Evolutionary conservation across 495 filamentous ascomycete genomes (phyloP).

Genomic region (Penicillium roqueforti): DNA sequence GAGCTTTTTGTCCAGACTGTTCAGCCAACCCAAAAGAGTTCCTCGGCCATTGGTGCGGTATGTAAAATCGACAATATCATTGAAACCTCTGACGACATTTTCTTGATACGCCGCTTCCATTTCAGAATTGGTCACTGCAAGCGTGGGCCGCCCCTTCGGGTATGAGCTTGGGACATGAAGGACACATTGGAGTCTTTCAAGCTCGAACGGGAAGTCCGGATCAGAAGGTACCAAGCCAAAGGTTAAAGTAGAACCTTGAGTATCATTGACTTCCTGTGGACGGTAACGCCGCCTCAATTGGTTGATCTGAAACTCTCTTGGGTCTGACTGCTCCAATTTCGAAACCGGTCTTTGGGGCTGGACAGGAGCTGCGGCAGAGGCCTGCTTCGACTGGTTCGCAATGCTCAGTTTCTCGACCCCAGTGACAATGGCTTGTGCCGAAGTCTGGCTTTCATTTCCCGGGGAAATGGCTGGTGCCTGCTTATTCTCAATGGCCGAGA

Average conservation of each 20-base stretch:
- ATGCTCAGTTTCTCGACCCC: slow-evolving; percentile 14
- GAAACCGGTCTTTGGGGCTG: slow-evolving; percentile 61
- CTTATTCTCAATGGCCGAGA: slow-evolving; percentile 11
- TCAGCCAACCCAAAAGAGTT: slow-evolving; percentile 65
- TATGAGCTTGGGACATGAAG: slow-evolving; percentile 65
- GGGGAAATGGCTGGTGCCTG: slow-evolving; percentile 3
- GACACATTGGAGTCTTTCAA: slow-evolving; percentile 65
- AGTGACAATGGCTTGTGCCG: slow-evolving; percentile 5
- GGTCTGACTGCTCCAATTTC: slow-evolving; percentile 59
- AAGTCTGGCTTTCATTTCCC: slow-evolving; percentile 2
- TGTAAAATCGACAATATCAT: slow-evolving; percentile 53
- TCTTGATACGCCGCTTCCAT: slow-evolving; percentile 76
- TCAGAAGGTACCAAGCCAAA: slow-evolving; percentile 76
- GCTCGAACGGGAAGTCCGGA: slow-evolving; percentile 79
- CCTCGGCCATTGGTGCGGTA: slow-evolving; percentile 45
- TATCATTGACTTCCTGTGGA: slow-evolving; percentile 52
- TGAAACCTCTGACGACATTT: slow-evolving; percentile 79
- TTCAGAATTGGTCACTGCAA: slow-evolving; percentile 68
- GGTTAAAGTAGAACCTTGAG: slow-evolving; percentile 51
- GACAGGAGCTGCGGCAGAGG: slow-evolving; percentile 12
- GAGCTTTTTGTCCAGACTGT: slow-evolving; percentile 68
- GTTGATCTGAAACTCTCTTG: slow-evolving; percentile 69
- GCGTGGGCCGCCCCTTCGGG: slow-evolving; percentile 51
- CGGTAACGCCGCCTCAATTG: slow-evolving; percentile 71
- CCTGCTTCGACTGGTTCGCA: slow-evolving; percentile 8